phyloP scores from a whole-genome alignment of 148 eudicot species.

The Silene uniflora region DNA sequence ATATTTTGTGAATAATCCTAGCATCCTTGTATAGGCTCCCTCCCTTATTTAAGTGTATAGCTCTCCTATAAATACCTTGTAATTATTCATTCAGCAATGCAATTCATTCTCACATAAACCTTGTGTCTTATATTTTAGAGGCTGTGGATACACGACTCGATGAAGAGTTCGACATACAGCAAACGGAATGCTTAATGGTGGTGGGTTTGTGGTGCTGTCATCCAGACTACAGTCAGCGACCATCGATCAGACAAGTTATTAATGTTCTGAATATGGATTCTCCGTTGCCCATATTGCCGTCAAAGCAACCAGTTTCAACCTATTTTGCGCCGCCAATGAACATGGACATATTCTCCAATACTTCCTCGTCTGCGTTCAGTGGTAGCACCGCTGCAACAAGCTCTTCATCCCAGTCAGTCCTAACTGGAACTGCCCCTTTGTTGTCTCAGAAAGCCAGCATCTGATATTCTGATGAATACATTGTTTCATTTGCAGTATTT shows the following conservation, averaged over 20 bases:
- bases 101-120: too few species aligned
- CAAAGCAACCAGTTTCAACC: conserved; percentile 22
- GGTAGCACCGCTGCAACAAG: conserved; percentile 2
- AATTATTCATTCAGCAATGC: too few species aligned
- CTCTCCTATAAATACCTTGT: too few species aligned
- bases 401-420: conserved; percentile 9
- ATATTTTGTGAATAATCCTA: too few species aligned
- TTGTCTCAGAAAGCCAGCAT: neutral
- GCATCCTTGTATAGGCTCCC: too few species aligned
- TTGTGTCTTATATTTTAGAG: too few species aligned
- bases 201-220: conserved; percentile 58
- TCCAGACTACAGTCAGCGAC: conserved; percentile 39
- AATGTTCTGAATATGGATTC: conserved; percentile 43
- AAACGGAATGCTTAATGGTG: conserved; percentile 42
- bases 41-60: too few species aligned
- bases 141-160: conserved; percentile 34
- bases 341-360: too few species aligned
- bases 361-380: conserved; percentile 4
- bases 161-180: conserved; percentile 26
- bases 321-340: conserved; percentile 21
- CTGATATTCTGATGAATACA: neutral
- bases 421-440: conserved; percentile 4
- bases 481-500: too few species aligned
- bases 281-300: conserved; percentile 28
- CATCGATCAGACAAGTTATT: conserved; percentile 45